phyloP scores from a whole-genome alignment of 495 filamentous ascomycete species.

The Astrocystis sublimbata region DNA sequence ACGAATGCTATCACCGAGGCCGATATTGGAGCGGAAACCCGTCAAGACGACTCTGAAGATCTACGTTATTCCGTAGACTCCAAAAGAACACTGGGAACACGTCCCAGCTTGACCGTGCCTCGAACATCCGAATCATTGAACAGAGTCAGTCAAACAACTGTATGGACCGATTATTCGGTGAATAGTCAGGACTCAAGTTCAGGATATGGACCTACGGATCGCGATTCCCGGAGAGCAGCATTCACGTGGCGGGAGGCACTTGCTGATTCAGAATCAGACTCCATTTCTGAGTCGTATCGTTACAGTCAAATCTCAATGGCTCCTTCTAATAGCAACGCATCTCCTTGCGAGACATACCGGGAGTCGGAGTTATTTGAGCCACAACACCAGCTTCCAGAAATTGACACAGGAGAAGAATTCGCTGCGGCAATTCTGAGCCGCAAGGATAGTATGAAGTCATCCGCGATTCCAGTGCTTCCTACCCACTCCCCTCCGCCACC shows the following conservation, averaged over 20 bases:
- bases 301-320: constrained; percentile 25
- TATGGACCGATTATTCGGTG: constrained; percentile 60
- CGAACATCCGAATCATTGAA: constrained; percentile 46
- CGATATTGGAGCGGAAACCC: constrained; percentile 13
- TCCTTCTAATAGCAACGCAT: constrained; percentile 22
- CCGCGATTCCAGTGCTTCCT: constrained; percentile 32
- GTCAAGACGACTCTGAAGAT: constrained; percentile 23
- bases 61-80: constrained; percentile 29
- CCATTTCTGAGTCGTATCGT: constrained; percentile 29
- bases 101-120: constrained; percentile 41
- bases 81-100: constrained; percentile 30
- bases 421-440: constrained; percentile 28
- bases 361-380: constrained; percentile 20
- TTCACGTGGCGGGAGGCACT: constrained; percentile 29
- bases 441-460: constrained; percentile 17
- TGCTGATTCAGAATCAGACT: constrained; percentile 31
- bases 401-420: constrained; percentile 39
- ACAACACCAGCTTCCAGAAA: constrained; percentile 40
- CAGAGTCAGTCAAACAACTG: constrained; percentile 51
- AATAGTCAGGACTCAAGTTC: constrained; percentile 46
- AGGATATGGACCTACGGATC: constrained; percentile 27
- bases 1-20: constrained; percentile 1
- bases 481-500: constrained; percentile 40
- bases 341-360: constrained; percentile 20
- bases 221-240: constrained; percentile 27